Base-by-base conservation (phyloP, 2,329 filamentous ascomycete species). In the Botryotinia globosa region DNA sequence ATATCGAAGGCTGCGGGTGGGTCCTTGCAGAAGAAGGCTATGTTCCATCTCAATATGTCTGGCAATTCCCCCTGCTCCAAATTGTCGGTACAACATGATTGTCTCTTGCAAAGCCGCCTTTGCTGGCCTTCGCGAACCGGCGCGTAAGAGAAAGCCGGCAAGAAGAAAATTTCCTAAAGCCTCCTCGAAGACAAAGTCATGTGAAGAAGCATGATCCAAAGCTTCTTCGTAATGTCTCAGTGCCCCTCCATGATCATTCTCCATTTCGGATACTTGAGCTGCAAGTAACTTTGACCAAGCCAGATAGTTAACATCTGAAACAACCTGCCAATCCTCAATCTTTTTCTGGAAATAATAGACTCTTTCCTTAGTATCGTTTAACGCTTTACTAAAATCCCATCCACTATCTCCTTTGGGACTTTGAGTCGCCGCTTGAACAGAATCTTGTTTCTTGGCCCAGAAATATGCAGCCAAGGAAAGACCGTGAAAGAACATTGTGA, bases 161-260 rank as follows among this genome's bases (percentile, higher is more conserved):
- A 94, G 91, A 44, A 94, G 84, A 79, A 93, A 92, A 78, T 92
- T 91, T 25, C 89, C 88, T 2, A 94, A 84, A 0, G 90, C 92
- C 80, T 94, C 91, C 74, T 94, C 92, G 67, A 94, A 87, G 3
- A 87, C 78, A 74, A 92, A 91, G 61, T 86, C 85, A 76, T 93
- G 86, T 72, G 91, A 85, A 32, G 91, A 85, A 20, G 90, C 88
- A 77, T 94, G 92, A 77, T 94, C 91, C 73, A 94, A 82, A 10
- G 90, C 89, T 74, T 88, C 85, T 79, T 95, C 92, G 77, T 93
- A 94, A 62, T 87, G 83, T 37, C 83, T 83, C 48, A 94, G 84
- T 12, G 91, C 89, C 3, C 81, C 79, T 4, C 87, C 89, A 74
- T 89, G 85, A 48, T 90, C 82, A 12, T 82, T 82, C 8, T 84